These are phyloP conservation scores for Myxozyma sirexii DNA, from an alignment of 805 yeast species.

Conservation along the genomic window DNA sequence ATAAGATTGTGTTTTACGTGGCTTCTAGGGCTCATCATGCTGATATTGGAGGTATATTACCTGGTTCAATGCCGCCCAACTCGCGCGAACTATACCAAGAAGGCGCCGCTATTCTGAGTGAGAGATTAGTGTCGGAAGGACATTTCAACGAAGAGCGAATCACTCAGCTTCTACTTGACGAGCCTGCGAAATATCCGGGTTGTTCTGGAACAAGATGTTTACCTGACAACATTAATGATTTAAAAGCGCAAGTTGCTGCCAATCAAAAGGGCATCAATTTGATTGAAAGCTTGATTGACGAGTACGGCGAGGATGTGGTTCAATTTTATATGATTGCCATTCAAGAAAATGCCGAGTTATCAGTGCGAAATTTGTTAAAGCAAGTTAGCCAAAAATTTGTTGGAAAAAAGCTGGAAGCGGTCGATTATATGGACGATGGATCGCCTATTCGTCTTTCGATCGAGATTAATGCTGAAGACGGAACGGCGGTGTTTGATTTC, in stretches of 20 bases:
- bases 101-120: slow-evolving; percentile 85
- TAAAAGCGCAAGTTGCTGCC: slow-evolving; percentile 87
- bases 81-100: slow-evolving; percentile 84
- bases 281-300: slow-evolving; percentile 60
- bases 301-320: slow-evolving; percentile 62
- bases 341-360: slow-evolving; percentile 72
- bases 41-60: slow-evolving; percentile 88
- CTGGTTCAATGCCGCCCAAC: slow-evolving; percentile 95
- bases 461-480: slow-evolving; percentile 52
- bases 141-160: slow-evolving; percentile 74
- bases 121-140: slow-evolving; percentile 70
- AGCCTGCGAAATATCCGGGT: slow-evolving; percentile 81
- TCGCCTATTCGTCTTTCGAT: slow-evolving; percentile 63
- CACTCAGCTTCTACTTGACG: slow-evolving; percentile 60
- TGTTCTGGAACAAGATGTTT: slow-evolving; percentile 88
- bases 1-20: slow-evolving; percentile 73
- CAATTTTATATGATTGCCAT: slow-evolving; percentile 79
- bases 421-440: slow-evolving; percentile 82
- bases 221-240: slow-evolving; percentile 79
- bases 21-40: slow-evolving; percentile 97
- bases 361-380: slow-evolving; percentile 62
- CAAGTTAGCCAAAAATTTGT: slow-evolving; percentile 48
- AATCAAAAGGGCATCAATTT: slow-evolving; percentile 80
- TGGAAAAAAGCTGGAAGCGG: slow-evolving; percentile 49
- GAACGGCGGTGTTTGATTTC: slow-evolving; percentile 77